Conservation (phyloP, 2,329 filamentous ascomycete species). For the Plectosphaerella plurivora region DNA sequence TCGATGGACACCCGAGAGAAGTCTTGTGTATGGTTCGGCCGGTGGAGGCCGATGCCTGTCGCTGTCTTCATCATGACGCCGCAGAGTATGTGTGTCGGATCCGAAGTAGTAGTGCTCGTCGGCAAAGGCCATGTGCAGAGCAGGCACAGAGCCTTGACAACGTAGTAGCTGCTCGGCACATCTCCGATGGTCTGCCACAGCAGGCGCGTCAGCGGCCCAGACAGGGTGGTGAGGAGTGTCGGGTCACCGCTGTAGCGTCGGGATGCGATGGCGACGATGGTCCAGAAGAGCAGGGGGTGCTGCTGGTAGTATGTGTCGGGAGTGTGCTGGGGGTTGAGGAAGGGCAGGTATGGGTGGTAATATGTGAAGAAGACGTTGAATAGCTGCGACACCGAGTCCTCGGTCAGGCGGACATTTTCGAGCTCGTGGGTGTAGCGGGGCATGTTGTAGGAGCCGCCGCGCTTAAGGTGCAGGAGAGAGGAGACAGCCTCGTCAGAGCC, state of each 20-base stretch:
- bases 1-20: conserved; percentile 73
- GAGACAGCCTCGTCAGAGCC: conserved; percentile 66
- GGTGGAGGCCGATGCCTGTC: conserved; percentile 76
- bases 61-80: conserved; percentile 86
- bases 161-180: conserved; percentile 73
- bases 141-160: conserved; percentile 76
- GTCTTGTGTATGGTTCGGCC: conserved; percentile 77
- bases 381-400: conserved; percentile 58
- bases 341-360: conserved; percentile 75
- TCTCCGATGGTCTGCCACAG: conserved; percentile 75
- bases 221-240: conserved; percentile 61
- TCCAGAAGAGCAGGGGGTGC: conserved; percentile 81
- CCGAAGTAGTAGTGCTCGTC: conserved; percentile 73
- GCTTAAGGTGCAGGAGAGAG: conserved; percentile 61
- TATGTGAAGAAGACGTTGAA: conserved; percentile 71
- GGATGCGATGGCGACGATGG: conserved; percentile 70
- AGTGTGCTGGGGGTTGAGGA: conserved; percentile 61
- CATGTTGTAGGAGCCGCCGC: conserved; percentile 57
- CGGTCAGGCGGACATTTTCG: conserved; percentile 60
- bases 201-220: conserved; percentile 63
- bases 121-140: conserved; percentile 80
- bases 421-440: conserved; percentile 57
- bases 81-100: conserved; percentile 76
- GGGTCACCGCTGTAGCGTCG: conserved; percentile 64
- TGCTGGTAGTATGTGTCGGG: conserved; percentile 74